Percentiles rank a stretch among this genome's conserved stretches.
Conservation (phyloP, 192 early-diverging fungal species). For the Bifiguratus adelaidae region DNA sequence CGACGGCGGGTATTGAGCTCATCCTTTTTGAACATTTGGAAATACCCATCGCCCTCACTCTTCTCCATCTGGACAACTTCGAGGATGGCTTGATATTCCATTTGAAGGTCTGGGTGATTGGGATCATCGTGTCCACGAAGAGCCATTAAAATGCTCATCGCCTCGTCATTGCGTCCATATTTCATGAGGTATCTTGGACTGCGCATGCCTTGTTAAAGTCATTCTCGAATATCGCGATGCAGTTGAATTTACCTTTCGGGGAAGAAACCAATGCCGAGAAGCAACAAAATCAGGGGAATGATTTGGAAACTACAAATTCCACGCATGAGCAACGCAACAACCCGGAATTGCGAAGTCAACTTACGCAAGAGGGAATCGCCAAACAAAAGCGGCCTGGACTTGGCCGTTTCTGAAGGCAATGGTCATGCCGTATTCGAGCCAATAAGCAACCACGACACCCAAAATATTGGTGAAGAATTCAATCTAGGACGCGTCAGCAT, state of each 20-base stretch:
- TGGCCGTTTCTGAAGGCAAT: too few relatives aligned
- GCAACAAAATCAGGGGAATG: conserved; percentile 7
- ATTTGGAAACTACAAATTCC: conserved; percentile 15
- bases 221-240: neutral
- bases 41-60: conserved; percentile 21
- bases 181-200: conserved; percentile 13
- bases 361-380: too few relatives aligned
- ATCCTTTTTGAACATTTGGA: conserved; percentile 36
- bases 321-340: too few relatives aligned
- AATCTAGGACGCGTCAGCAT: too few relatives aligned
- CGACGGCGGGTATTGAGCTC: conserved; percentile 35
- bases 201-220: neutral
- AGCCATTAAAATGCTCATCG: conserved; percentile 10
- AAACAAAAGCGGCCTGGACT: too few relatives aligned
- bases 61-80: conserved; percentile 29
- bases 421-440: neutral
- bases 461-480: conserved; percentile 19
- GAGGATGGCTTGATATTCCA: conserved; percentile 39
- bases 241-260: conserved; percentile 4
- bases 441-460: conserved; percentile 16
- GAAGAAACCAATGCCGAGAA: conserved; percentile 11
- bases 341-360: too few relatives aligned
- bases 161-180: conserved; percentile 11
- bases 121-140: conserved; percentile 14
- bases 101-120: conserved; percentile 23